phyloP scores from a whole-genome alignment of 2,329 filamentous ascomycete genomes.

The Blumeria graminis region DNA sequence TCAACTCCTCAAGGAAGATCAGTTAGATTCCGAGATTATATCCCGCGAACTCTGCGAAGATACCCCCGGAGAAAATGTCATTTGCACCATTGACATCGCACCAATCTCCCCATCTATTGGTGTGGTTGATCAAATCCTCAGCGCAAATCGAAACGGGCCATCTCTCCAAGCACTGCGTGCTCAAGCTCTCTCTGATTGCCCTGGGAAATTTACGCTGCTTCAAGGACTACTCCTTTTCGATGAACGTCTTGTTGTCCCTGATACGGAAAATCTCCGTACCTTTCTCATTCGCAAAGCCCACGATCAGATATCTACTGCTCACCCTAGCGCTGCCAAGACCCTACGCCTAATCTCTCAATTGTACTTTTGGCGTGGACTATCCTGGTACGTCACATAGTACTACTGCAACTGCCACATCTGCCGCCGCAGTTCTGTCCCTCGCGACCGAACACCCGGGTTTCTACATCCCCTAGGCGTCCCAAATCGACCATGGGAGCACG shows the following conservation, averaged over 20 bases:
- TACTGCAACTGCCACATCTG: background rate
- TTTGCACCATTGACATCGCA: too few species aligned
- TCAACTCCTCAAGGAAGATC: background rate
- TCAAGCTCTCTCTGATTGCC: background rate
- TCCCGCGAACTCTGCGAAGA: background rate
- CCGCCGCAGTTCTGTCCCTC: background rate
- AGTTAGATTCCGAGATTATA: too few species aligned
- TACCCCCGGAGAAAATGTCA: background rate
- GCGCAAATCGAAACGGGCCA: background rate
- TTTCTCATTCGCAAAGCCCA: background rate
- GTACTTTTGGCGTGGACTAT: background rate
- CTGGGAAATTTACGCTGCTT: background rate
- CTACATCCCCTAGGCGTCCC: slow-evolving; percentile 1
- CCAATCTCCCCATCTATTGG: background rate
- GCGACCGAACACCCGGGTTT: slow-evolving; percentile 2
- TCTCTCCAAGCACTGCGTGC: background rate
- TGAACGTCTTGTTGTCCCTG: background rate
- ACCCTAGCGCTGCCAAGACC: background rate
- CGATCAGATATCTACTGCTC: background rate
- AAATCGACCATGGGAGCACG: background rate
- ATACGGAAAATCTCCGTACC: background rate
- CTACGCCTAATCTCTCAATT: background rate
- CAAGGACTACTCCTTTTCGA: background rate
- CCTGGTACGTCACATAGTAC: background rate
- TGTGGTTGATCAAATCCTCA: background rate